phyloP scores from a whole-genome alignment of 176 grass and related monocot species.

The Coix lacrymajobi region DNA sequence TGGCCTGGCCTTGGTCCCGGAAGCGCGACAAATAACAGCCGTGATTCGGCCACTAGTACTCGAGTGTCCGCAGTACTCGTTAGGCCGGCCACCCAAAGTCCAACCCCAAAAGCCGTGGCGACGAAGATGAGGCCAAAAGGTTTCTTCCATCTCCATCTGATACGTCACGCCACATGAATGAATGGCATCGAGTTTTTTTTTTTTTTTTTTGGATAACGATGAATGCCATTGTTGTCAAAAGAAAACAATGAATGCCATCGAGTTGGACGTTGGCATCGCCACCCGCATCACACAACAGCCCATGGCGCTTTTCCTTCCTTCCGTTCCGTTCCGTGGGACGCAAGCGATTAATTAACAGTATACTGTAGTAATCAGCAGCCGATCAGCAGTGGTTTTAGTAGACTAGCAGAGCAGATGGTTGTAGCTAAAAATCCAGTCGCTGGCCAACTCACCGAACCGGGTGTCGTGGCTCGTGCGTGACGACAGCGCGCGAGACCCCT shows the following conservation, averaged over 20 bases:
- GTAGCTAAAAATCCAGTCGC: background rate
- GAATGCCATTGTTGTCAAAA: no score
- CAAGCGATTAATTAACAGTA: constrained; percentile 7
- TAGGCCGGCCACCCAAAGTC: background rate
- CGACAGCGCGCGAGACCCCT: background rate
- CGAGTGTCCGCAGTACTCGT: no score
- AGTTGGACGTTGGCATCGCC: background rate
- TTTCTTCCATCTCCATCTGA: background rate
- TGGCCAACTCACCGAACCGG: background rate
- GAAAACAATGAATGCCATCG: background rate
- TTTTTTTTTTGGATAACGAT: no score
- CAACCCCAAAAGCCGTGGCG: background rate
- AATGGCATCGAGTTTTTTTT: background rate
- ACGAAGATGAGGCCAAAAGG: constrained; percentile 24
- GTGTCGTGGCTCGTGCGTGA: background rate
- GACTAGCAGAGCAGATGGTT: background rate
- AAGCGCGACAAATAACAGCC: constrained; percentile 1
- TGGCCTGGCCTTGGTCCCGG: no score
- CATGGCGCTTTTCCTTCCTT: background rate
- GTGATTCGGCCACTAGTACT: background rate
- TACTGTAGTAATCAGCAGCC: background rate
- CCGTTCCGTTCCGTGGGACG: background rate
- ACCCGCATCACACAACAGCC: background rate
- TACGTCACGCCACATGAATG: background rate
- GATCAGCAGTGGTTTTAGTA: background rate